Evolutionary conservation across 2,329 filamentous ascomycete genomes (phyloP).

Genomic region (Colletotrichum liriopes): DNA sequence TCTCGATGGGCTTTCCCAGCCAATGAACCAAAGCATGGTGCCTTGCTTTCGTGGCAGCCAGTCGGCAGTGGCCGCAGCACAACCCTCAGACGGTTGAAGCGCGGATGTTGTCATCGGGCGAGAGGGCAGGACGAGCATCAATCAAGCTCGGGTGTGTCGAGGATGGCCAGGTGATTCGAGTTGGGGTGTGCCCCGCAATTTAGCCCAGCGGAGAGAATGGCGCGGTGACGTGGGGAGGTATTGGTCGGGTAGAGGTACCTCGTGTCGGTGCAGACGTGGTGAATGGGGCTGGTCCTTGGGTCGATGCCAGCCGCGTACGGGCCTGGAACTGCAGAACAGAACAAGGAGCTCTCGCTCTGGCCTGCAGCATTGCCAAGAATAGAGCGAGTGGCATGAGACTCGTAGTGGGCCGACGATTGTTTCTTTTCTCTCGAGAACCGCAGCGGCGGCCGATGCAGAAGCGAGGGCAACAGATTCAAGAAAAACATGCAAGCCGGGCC

Average conservation of each 20-base stretch:
- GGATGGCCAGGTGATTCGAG: constrained; percentile 35
- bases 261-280: constrained; percentile 20
- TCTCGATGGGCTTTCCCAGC: constrained; percentile 4
- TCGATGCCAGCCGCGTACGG: constrained; percentile 18
- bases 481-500: neutral
- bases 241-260: constrained; percentile 31
- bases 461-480: constrained; percentile 8
- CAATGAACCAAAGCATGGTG: neutral
- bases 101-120: constrained; percentile 37
- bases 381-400: constrained; percentile 31
- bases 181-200: constrained; percentile 39
- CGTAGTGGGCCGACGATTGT: constrained; percentile 23
- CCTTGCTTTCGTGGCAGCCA: constrained; percentile 16
- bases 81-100: constrained; percentile 22
- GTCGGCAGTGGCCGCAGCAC: constrained; percentile 24
- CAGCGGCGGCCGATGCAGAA: neutral
- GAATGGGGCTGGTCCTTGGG: neutral
- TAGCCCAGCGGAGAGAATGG: constrained; percentile 38
- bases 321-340: constrained; percentile 16
- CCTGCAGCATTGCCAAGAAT: constrained; percentile 30
- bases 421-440: constrained; percentile 19
- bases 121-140: constrained; percentile 25
- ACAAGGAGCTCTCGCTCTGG: constrained; percentile 7
- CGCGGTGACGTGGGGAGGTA: constrained; percentile 39
- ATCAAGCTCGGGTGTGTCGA: constrained; percentile 26